phyloP scores from a whole-genome alignment of 495 filamentous ascomycete species.

The Aspergillus affinis region DNA sequence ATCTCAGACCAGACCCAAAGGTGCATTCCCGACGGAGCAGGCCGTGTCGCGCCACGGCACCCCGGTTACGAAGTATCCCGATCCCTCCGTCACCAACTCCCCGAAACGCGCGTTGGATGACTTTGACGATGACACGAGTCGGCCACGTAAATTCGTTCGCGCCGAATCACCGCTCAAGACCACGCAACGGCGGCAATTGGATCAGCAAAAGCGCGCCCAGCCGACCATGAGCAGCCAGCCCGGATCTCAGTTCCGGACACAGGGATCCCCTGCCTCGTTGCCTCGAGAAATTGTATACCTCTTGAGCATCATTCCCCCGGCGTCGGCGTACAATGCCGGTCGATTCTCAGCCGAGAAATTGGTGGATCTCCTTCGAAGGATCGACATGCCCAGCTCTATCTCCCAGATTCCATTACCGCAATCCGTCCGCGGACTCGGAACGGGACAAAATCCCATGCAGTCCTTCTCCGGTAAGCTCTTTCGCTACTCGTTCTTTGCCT shows the following conservation, averaged over 20 bases:
- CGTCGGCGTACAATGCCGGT: conserved; percentile 65
- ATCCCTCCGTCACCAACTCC: conserved; percentile 58
- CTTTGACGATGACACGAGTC: conserved; percentile 62
- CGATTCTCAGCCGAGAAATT: conserved; percentile 69
- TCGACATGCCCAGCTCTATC: conserved; percentile 59
- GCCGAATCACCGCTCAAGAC: conserved; percentile 87
- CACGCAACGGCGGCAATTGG: conserved; percentile 74
- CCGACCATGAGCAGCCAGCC: conserved; percentile 35
- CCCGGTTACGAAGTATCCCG: conserved; percentile 50
- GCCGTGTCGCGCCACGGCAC: conserved; percentile 51
- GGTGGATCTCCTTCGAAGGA: conserved; percentile 69
- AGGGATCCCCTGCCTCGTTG: conserved; percentile 52
- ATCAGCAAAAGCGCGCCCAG: conserved; percentile 66
- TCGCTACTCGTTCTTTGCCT: neutral
- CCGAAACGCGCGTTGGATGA: conserved; percentile 81
- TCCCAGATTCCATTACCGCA: conserved; percentile 46
- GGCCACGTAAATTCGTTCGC: conserved; percentile 77
- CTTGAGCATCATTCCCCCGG: conserved; percentile 76
- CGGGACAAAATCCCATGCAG: conserved; percentile 22
- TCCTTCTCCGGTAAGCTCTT: conserved; percentile 36
- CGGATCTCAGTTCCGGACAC: conserved; percentile 39
- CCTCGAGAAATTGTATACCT: conserved; percentile 82
- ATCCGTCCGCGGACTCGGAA: conserved; percentile 31
- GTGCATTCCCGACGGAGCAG: conserved; percentile 25
- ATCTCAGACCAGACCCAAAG: conserved; percentile 69